Evolutionary conservation across 305 asterid genomes (phyloP).

Genomic region (Rubia occidens): DNA sequence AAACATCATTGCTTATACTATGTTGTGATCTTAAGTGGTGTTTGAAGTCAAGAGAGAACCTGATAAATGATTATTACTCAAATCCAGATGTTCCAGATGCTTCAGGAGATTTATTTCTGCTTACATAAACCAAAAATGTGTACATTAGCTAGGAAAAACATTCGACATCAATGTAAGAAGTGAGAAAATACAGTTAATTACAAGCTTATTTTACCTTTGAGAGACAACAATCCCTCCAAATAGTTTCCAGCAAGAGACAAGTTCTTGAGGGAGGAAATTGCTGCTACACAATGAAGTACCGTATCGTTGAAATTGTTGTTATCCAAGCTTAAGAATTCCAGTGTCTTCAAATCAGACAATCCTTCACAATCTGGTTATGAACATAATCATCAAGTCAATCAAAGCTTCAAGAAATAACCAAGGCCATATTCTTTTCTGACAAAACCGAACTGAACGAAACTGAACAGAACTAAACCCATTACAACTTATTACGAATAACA

Average conservation of each 20-base stretch:
- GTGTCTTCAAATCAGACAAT: conserved; percentile 2
- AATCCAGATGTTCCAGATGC: conserved; percentile 9
- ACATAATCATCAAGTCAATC: neutral
- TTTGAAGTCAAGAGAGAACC: neutral
- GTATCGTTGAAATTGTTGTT: neutral
- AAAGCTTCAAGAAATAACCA: neutral
- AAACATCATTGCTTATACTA: neutral
- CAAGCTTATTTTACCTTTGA: neutral
- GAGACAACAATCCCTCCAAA: neutral
- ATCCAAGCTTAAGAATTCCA: neutral
- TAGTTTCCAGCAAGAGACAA: neutral
- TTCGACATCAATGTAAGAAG: neutral
- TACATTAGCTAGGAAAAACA: neutral
- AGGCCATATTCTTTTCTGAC: too few relatives aligned
- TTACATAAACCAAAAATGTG: neutral
- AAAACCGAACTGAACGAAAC: neutral
- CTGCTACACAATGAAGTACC: neutral
- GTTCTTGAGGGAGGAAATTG: neutral
- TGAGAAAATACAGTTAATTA: neutral
- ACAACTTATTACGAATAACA: too few relatives aligned
- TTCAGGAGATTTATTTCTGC: conserved; percentile 4
- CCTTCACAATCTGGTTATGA: conserved; percentile 1
- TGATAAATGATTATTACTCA: neutral
- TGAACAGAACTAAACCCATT: neutral
- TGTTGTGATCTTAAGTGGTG: neutral